Conservation (phyloP, 2,329 filamentous ascomycete genomes). For the Cercospora janseana region DNA sequence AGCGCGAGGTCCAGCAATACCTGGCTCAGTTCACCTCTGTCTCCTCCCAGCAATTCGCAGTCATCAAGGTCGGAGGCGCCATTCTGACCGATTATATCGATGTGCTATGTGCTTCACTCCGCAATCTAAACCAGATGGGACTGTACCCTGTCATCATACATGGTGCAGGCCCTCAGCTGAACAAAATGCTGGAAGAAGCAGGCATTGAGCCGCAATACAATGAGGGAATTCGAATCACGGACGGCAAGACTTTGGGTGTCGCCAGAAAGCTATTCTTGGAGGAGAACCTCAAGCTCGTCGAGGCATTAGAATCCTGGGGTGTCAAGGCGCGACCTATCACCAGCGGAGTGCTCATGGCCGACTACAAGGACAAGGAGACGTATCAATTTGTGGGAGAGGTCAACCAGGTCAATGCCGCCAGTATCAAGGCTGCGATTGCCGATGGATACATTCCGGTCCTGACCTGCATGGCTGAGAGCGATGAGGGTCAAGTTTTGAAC, state of each 20-base stretch:
- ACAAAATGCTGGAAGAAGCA: slow-evolving; percentile 82
- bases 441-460: slow-evolving; percentile 89
- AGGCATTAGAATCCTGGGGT: slow-evolving; percentile 85
- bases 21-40: slow-evolving; percentile 96
- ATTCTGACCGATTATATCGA: slow-evolving; percentile 93
- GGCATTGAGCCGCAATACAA: slow-evolving; percentile 94
- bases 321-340: slow-evolving; percentile 87
- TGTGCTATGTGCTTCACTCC: slow-evolving; percentile 82
- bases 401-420: slow-evolving; percentile 82
- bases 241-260: slow-evolving; percentile 88
- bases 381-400: slow-evolving; percentile 96
- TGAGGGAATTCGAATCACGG: slow-evolving; percentile 92
- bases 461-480: slow-evolving; percentile 92
- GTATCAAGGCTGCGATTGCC: slow-evolving; percentile 87
- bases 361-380: slow-evolving; percentile 94
- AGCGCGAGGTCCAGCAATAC: slow-evolving; percentile 95
- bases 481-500: slow-evolving; percentile 88
- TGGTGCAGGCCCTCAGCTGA: slow-evolving; percentile 91
- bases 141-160: slow-evolving; percentile 95
- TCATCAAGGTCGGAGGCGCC: slow-evolving; percentile 96
- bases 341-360: slow-evolving; percentile 83
- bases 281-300: slow-evolving; percentile 89
- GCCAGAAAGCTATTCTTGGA: slow-evolving; percentile 90
- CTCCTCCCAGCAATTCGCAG: slow-evolving; percentile 93
- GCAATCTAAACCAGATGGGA: slow-evolving; percentile 91